Evolutionary conservation across 1,284 basidiomycete genomes (phyloP), one percentile per base, ranked within the genome.

Genomic region (Cryptococcus hybrid): DNA sequence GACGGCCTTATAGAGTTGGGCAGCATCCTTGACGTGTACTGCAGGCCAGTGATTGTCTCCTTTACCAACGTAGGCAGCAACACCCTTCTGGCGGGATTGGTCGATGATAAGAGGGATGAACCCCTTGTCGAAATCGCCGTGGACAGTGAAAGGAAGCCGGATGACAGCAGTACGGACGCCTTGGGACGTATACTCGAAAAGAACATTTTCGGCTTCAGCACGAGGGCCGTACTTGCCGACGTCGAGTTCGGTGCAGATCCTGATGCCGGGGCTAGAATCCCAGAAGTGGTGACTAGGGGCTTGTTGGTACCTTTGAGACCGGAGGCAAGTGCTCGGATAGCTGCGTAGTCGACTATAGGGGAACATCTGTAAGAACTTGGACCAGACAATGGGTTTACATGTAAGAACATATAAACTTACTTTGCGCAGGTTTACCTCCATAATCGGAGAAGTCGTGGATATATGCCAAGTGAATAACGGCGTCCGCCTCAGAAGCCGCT

Each of bases 381-480:
- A 9, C 18, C 18, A 18, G 40, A 9, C 40, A 42, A n/a, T 40
- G 7, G 7, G 39, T 7, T 40, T 42, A 9, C 9, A 9, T n/a
- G 40, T 9, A 9, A 18, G 12, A 38, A 12, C 34, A 11, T 7
- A 36, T 24, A 56, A 30, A 3, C 58, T 47, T 49, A 57, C 58
- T 24, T 35, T 54, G 51, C 12, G 55, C 58, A 38, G 55, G 47
- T 36, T 43, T 48, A 39, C 54, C 55, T 34, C 51, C 55, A 18
- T 56, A 60, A 34, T 54, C 38, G 1, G 40, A 40, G 51, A 58
- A 56, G 42, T 67, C 58, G 54, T 70, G 65, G 36, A 60, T 52
- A 61, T 69, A 74, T 0, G 64, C 72, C 49, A 64, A 52, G 57
- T 75, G 74, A 30, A 74, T 64, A 51, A 67, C 66, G 1, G 61